Base-by-base conservation (phyloP, 1,139 yeast species). In the Schizosaccharomyces versatilis region DNA sequence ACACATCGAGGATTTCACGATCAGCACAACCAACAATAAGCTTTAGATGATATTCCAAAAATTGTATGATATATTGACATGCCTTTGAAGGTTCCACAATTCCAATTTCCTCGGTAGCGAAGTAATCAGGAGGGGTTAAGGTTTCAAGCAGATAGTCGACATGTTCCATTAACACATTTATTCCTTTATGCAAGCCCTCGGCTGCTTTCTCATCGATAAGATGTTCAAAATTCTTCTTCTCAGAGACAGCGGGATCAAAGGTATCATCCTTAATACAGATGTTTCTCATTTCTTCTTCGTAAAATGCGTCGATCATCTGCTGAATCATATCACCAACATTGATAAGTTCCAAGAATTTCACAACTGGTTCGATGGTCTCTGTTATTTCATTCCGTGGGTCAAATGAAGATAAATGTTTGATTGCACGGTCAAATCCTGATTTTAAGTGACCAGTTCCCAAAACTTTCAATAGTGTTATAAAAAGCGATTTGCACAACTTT, bases 321-420 rank as follows among this genome's bases (percentile, higher is more conserved):
- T 85, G 82, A 38, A 90, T 84, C 59, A 88, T 70, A 65, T 90
- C 98, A 7, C 95, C 97, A 61, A 85, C 80, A 62, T 88, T 90
- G 49, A 90, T 93, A 59, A 90, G 72, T 64, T 88, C 96, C 17
- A 93, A 83, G 63, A 90, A 90, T 55, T 84, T 76, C 0, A 84
- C 83, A 54, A 90, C 71, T 0, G 98, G 97, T 60, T 83, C 93
- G 9, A 84, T 83, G 1, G 70, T 54, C 3, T 54, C 47, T 32
- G 58, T 59, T 2, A 61, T 60, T 14, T 63, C 61, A 1, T 74
- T 74, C 17, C 72, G 73, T 0, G 94, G 88, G 59, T 82, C 80
- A 63, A 85, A 90, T 44, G 77, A 75, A 57, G 78, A 74, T 57
- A 90, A 70, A 53, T 85, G 76, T 1, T 70, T 70, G 54, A 86